Evolutionary conservation across 768 basidiomycete genomes (phyloP).

Genomic region (Suillus paluster): DNA sequence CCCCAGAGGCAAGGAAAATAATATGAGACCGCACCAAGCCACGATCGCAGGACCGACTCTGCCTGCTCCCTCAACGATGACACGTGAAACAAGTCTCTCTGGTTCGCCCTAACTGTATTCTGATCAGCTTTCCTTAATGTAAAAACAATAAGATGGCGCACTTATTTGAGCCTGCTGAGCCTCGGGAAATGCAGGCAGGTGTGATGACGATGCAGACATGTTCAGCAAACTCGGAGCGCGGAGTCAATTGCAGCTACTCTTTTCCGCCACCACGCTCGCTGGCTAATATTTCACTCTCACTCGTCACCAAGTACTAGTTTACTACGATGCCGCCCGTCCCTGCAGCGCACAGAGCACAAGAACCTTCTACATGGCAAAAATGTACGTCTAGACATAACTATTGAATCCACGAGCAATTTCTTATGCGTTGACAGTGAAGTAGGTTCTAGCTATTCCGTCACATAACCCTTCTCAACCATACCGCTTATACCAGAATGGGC

Average conservation of each 20-base stretch:
- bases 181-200: constrained; percentile 59
- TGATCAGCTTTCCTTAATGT: constrained; percentile 15
- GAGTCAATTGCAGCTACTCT: not conserved
- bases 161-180: constrained; percentile 90
- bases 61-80: constrained; percentile 75
- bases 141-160: constrained; percentile 41
- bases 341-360: constrained; percentile 45
- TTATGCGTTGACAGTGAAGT: constrained; percentile 57
- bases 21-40: constrained; percentile 60
- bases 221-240: not conserved
- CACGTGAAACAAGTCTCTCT: constrained; percentile 81
- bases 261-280: constrained; percentile 5
- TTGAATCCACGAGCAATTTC: not conserved
- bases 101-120: constrained; percentile 76
- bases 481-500: constrained; percentile 69
- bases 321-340: constrained; percentile 16
- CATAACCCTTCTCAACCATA: constrained; percentile 12
- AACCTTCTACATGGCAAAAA: constrained; percentile 78
- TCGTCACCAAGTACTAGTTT: not conserved
- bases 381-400: constrained; percentile 44
- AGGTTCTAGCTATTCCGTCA: constrained; percentile 26
- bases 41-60: constrained; percentile 73
- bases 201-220: constrained; percentile 11
- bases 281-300: not conserved
- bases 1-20: constrained; percentile 9